Evolutionary conservation across 345 rosid species (phyloP), one percentile per base, ranked within the genome.

Genomic region (Gynandropsis gynandra): DNA sequence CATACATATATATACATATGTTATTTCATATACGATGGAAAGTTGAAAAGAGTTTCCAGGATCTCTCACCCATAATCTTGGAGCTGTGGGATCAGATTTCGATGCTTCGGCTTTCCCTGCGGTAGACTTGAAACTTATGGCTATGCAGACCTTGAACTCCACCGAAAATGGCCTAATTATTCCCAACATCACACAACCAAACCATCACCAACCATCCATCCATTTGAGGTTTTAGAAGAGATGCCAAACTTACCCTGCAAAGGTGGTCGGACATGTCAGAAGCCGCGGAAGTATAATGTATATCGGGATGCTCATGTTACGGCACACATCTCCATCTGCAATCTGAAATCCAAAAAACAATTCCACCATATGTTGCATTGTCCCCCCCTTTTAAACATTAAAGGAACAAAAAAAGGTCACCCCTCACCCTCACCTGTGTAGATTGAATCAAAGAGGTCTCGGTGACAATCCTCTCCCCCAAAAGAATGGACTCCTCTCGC

Each of bases 371-470:
- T n/a, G n/a, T n/a, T n/a, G n/a, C n/a, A n/a, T n/a, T n/a, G n/a
- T n/a, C n/a, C n/a, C n/a, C n/a, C n/a, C n/a, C n/a, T n/a, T n/a
- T n/a, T n/a, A n/a, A n/a, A n/a, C n/a, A n/a, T n/a, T n/a, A 5
- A 19, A 60, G 32, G 56, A 13, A 34, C 29, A 24, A 5, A 19
- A 60, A 29, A 59, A 13, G 47, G 40, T 36, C 13, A 33, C 40
- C 47, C 53, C 47, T 27, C 44, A 45, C 42, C 52, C 6, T 31
- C 20, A 58, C 95, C 95, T 90, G 96, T 7, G 96, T 87, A 18
- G 92, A 77, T 75, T 87, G 96, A 69, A 87, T 76, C 72, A 87
- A 73, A 43, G 98, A 90, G 18, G 87, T 87, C 68, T 90, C 98
- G 7, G 85, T 77, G 42, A 78, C 78, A 59, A 87, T 82, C 64